Conservation (phyloP, 371 early-diverging fungal species). For the Mortierella polycephala region DNA sequence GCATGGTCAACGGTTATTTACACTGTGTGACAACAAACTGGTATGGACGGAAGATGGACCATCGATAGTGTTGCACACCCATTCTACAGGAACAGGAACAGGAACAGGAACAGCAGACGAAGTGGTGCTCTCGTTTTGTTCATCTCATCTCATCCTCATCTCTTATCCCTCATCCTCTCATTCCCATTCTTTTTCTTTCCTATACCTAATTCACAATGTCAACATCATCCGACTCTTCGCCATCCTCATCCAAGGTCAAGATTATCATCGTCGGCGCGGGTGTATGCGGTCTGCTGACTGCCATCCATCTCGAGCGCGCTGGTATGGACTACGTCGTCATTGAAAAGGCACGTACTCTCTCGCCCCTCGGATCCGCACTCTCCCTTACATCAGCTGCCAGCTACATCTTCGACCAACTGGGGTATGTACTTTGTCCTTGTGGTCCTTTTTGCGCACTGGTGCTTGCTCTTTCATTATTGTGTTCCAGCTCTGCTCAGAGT, state of each 20-base stretch:
- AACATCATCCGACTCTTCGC: not conserved
- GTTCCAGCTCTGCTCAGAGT: not conserved
- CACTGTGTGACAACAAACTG: no score
- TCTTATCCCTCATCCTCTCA: not conserved
- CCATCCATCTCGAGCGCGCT: slow-evolving; percentile 36
- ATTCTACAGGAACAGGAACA: not conserved
- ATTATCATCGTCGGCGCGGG: slow-evolving; percentile 41
- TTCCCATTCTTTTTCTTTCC: not conserved
- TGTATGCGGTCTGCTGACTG: slow-evolving; percentile 26
- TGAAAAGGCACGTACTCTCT: slow-evolving; percentile 18
- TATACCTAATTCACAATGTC: not conserved
- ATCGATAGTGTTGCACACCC: not conserved
- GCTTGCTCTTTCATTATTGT: not conserved
- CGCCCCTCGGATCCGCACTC: slow-evolving; percentile 23
- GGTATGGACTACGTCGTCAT: slow-evolving; percentile 33
- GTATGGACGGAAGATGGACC: no score
- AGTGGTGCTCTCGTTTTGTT: not conserved
- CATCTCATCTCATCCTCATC: not conserved
- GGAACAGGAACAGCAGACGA: no score
- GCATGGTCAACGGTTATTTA: no score
- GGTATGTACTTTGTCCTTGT: no score
- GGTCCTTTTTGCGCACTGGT: not conserved
- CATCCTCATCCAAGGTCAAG: slow-evolving; percentile 23
- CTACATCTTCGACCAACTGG: slow-evolving; percentile 35
- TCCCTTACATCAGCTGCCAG: slow-evolving; percentile 29